Evolutionary conservation across 257 asterid species (phyloP), one percentile per base, ranked within the genome.

Genomic region (Primulina tabacum): DNA sequence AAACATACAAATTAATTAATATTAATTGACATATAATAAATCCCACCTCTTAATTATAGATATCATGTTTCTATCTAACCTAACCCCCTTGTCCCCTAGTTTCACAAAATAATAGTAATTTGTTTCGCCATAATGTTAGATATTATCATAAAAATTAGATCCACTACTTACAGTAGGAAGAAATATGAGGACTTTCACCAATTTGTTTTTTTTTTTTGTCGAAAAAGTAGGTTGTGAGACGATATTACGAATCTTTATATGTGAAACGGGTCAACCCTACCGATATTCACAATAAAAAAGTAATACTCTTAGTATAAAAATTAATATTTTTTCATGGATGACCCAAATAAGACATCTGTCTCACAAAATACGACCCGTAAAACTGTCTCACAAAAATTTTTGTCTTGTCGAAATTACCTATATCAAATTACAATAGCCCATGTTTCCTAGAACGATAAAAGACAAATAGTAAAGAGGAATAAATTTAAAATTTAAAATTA

Each of bases 51-150:
- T 73, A 71, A 68, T 75, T n/a, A 79, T 77, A 71, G 67, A 67
- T 21, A 72, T 67, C 30, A 28, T 70, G 81, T 82, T 75, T 61
- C 85, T 84, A 78, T 77, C 62, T 16, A 66, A 69, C 5, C 17
- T 14, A 52, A 55, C 60, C 26, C 74, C 24, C 28, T 24, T 52
- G 26, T 21, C 64, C 65, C 21, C 40, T 28, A 28, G 30, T 28
- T 28, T 28, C 4, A 28, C 30, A 47, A 30, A 28, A 69, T 30
- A 14, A 35, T 61, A 33, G 37, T 33, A 47, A 6, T 28, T 30
- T 71, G 29, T 65, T 34, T 35, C 63, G 68, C 64, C 60, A 60
- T 40, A 28, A 64, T 34, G 64, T 20, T 60, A 65, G 65, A 68
- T 34, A 69, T 64, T 78, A 38, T 38, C 33, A 65, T 70, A 37